Base-by-base conservation (phyloP, 805 yeast genomes). In the Cyberlindnera mycetangii region DNA sequence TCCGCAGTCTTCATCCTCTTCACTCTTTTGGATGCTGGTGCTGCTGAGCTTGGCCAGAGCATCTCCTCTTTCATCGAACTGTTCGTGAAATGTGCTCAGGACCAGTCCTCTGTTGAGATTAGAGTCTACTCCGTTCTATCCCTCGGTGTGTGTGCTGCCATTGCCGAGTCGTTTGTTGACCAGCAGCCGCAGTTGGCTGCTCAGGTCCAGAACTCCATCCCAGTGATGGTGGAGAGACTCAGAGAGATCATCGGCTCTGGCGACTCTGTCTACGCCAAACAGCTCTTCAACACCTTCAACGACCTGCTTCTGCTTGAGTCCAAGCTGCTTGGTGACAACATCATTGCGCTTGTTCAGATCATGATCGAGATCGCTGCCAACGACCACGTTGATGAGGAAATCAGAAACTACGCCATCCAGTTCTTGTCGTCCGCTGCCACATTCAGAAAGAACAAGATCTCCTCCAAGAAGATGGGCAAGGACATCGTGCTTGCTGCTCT, bases 41-140 rank as follows among this genome's bases (percentile, higher is more conserved):
- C 75, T 57, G 75, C 81, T 44, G 74, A 78, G 44, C 71, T 89
- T 64, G 69, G 71, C 37, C 70, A 73, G 30, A 80, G 81, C 60
- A 71, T 82, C 39, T 74, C 70, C 41, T 85, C 86, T 53, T 79
- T 93, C 65, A 72, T 93, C 62, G 67, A 76, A 37, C 71, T 93
- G 53, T 87, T 92, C 62, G 64, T 81, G 25, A 70, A 71, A 41
- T 85, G 95, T 46, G 75, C 90, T 56, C 67, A 67, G 45, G 82
- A 78, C 52, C 65, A 73, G 17, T 69, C 75, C 42, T 81, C 92
- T 19, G 71, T 76, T 48, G 88, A 83, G 45, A 82, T 88, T 43
- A 85, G 96, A 65, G 83, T 89, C 37, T 81, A 88, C 55, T 78
- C 97, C 30, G 86, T 89, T 28, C 78, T 83, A 55, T 92, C 92